Conservation (phyloP, 2,329 filamentous ascomycete species). For the Chaetothyriales sp. region DNA sequence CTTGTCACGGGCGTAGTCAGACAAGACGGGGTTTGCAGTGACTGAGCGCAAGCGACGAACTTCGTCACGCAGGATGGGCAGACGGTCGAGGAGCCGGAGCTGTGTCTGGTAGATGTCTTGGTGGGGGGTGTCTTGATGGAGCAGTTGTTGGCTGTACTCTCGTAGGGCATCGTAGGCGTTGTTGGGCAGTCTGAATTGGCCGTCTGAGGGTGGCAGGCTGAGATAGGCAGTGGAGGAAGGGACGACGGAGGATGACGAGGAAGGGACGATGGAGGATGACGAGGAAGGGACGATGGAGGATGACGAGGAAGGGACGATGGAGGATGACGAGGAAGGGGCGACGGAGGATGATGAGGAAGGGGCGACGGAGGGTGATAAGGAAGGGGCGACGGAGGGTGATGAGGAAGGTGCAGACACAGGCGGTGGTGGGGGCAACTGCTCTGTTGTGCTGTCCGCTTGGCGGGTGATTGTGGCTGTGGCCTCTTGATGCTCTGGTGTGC, state of each 20-base stretch:
- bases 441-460: slow-evolving; percentile 1
- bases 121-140: slow-evolving; percentile 7
- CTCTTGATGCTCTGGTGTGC: neutral
- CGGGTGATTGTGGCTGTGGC: neutral
- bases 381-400: too few species aligned
- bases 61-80: slow-evolving; percentile 13
- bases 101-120: slow-evolving; percentile 9
- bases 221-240: slow-evolving; percentile 5
- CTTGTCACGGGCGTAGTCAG: slow-evolving; percentile 9
- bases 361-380: too few species aligned
- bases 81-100: slow-evolving; percentile 6
- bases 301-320: too few species aligned
- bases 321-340: too few species aligned
- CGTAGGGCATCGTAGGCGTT: slow-evolving; percentile 17
- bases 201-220: slow-evolving; percentile 9
- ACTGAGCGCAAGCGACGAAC: slow-evolving; percentile 4
- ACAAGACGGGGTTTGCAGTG: slow-evolving; percentile 3
- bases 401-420: neutral
- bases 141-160: slow-evolving; percentile 12
- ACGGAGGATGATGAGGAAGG: too few species aligned
- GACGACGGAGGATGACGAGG: too few species aligned
- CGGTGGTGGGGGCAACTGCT: neutral
- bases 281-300: too few species aligned
- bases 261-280: too few species aligned
- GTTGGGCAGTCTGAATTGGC: slow-evolving; percentile 15